Conservation (phyloP, 1,284 basidiomycete genomes). For the Ustilago curta region DNA sequence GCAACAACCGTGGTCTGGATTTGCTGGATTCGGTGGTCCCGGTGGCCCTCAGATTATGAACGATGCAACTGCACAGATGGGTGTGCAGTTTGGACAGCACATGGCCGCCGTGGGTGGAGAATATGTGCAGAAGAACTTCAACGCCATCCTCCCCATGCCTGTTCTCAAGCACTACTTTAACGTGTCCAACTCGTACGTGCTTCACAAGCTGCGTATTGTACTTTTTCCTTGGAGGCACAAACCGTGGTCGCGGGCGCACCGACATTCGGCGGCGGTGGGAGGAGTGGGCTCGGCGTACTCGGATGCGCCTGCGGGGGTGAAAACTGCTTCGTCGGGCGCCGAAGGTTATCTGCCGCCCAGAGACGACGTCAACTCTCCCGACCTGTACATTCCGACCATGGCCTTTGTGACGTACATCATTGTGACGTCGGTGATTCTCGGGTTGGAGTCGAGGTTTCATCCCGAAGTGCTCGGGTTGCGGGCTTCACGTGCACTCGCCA, state of each 20-base stretch:
- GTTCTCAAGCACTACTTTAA: constrained; percentile 92
- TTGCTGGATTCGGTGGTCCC: constrained; percentile 25
- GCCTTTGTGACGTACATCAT: constrained; percentile 95
- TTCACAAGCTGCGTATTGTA: constrained; percentile 88
- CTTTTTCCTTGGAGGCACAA: constrained; percentile 93
- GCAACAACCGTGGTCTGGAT: constrained; percentile 28
- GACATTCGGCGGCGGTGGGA: constrained; percentile 42
- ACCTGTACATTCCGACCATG: constrained; percentile 97
- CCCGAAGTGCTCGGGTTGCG: constrained; percentile 89
- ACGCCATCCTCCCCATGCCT: constrained; percentile 61
- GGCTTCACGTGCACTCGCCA: constrained; percentile 78
- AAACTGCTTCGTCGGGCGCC: constrained; percentile 24
- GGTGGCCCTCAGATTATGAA: constrained; percentile 74
- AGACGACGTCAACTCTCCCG: constrained; percentile 95
- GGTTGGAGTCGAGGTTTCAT: constrained; percentile 84
- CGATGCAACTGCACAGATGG: constrained; percentile 93
- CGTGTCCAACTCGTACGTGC: constrained; percentile 95
- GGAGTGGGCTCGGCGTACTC: constrained; percentile 31
- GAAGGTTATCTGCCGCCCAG: constrained; percentile 81
- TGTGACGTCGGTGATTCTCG: constrained; percentile 82
- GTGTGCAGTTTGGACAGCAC: constrained; percentile 92
- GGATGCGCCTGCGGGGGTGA: constrained; percentile 25
- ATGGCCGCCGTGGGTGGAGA: constrained; percentile 94
- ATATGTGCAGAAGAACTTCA: constrained; percentile 87
- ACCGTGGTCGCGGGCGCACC: constrained; percentile 66